Conservation (phyloP, 2,329 filamentous ascomycete genomes). For the Exserohilum rostratum region DNA sequence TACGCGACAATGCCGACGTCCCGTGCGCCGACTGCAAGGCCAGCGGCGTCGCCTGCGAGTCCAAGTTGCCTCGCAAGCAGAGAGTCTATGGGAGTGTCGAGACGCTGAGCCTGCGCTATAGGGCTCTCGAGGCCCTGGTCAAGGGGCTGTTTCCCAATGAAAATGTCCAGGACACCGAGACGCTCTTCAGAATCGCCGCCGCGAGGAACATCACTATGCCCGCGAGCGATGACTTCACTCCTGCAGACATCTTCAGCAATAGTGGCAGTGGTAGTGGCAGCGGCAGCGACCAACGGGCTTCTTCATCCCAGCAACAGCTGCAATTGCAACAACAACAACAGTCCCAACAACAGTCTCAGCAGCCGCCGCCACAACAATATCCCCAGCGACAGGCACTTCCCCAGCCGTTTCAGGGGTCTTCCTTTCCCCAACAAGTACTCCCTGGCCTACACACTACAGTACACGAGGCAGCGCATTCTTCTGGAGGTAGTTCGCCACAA, state of each 20-base stretch:
- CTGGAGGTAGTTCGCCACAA: constrained; percentile 11
- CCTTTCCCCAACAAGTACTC: constrained; percentile 1
- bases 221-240: constrained; percentile 31
- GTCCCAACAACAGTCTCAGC: background rate
- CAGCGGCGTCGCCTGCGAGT: constrained; percentile 50
- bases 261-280: constrained; percentile 7
- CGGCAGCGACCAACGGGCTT: constrained; percentile 4
- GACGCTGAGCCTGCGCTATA: constrained; percentile 52
- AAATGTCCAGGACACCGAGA: constrained; percentile 48
- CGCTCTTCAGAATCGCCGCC: constrained; percentile 50
- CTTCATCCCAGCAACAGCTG: constrained; percentile 6
- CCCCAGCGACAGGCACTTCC: background rate
- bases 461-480: constrained; percentile 10
- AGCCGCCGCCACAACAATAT: background rate
- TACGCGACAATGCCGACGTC: constrained; percentile 35
- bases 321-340: constrained; percentile 2
- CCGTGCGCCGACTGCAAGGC: constrained; percentile 50
- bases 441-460: background rate
- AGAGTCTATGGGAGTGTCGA: constrained; percentile 56
- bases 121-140: constrained; percentile 52
- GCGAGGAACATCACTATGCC: constrained; percentile 50
- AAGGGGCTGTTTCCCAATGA: constrained; percentile 51
- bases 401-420: constrained; percentile 8
- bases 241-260: constrained; percentile 34
- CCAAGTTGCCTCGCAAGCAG: constrained; percentile 53